Evolutionary conservation across 2,329 filamentous ascomycete genomes (phyloP).

Genomic region (Xylaria sp.): DNA sequence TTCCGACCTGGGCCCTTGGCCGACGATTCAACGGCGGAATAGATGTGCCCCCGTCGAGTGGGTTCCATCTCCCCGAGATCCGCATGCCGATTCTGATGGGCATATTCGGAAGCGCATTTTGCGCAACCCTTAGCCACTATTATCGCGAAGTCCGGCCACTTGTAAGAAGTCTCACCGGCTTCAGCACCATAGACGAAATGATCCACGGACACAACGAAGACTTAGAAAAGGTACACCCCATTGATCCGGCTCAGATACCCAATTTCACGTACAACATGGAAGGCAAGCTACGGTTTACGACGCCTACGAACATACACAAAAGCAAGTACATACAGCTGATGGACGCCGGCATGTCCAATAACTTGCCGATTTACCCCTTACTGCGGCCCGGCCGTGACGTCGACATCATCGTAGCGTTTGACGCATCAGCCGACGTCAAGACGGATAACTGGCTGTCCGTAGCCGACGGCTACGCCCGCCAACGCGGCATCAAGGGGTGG

Average conservation of each 20-base stretch:
- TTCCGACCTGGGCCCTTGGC: constrained; percentile 92
- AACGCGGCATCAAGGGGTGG: constrained; percentile 92
- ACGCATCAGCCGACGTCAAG: constrained; percentile 89
- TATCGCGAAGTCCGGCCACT: constrained; percentile 91
- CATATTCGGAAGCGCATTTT: constrained; percentile 96
- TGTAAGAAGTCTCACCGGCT: constrained; percentile 73
- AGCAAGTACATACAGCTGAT: constrained; percentile 78
- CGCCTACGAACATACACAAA: constrained; percentile 75
- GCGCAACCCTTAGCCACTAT: constrained; percentile 92
- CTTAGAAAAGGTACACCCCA: constrained; percentile 88
- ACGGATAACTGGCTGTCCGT: constrained; percentile 96
- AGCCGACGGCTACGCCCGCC: constrained; percentile 87
- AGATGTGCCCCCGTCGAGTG: constrained; percentile 65
- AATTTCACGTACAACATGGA: constrained; percentile 88
- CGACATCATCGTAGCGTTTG: constrained; percentile 89
- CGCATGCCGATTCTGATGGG: constrained; percentile 84
- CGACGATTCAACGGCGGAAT: constrained; percentile 76
- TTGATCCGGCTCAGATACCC: constrained; percentile 86
- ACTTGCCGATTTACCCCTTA: constrained; percentile 92
- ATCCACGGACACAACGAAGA: constrained; percentile 83
- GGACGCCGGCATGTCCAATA: constrained; percentile 99
- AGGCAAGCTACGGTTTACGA: constrained; percentile 71
- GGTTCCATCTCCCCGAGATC: constrained; percentile 78
- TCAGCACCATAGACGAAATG: constrained; percentile 76
- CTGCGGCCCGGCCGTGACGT: constrained; percentile 86